A percentile compares a stretch with the other conserved stretches of the same genome.
These are phyloP conservation scores for Globisporangium camurandrum DNA, from an alignment of 352 stramenopile genomes.

Conservation along the genomic window DNA sequence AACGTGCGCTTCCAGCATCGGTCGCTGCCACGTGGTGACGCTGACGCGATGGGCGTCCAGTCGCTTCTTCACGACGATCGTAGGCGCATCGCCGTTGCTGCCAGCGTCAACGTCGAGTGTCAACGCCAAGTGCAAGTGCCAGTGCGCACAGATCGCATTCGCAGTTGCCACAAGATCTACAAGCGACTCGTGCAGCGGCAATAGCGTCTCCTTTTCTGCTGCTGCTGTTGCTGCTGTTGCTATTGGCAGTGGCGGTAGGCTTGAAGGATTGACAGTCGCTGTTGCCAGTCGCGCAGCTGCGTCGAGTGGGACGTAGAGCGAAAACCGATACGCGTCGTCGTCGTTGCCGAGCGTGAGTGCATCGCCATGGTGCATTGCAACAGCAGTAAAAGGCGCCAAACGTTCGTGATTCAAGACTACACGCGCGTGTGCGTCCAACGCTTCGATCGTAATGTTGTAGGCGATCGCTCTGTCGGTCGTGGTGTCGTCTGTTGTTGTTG, in stretches of 20 bases:
- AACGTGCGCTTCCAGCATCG: conserved; percentile 38
- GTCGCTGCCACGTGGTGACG: conserved; percentile 32
- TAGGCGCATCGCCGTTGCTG: background rate
- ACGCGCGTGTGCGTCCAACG: conserved; percentile 21
- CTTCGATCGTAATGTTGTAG: too few relatives aligned
- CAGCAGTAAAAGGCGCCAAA: conserved; percentile 12
- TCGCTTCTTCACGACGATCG: conserved; percentile 42
- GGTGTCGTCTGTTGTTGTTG: background rate
- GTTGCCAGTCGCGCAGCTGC: background rate
- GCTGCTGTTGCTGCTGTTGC: too few relatives aligned
- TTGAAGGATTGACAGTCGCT: background rate
- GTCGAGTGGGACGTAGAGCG: conserved; percentile 19
- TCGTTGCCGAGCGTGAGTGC: conserved; percentile 36
- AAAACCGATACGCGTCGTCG: conserved; percentile 29
- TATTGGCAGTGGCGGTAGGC: too few relatives aligned
- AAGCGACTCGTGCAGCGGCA: background rate
- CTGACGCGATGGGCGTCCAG: conserved; percentile 31
- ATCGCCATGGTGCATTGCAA: conserved; percentile 38
- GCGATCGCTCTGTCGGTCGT: background rate
- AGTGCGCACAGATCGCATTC: conserved; percentile 50
- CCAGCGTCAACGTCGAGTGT: conserved; percentile 10
- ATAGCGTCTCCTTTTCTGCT: background rate
- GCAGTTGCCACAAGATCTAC: conserved; percentile 37
- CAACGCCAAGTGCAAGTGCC: conserved; percentile 44
- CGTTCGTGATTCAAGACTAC: conserved; percentile 31